Evolutionary conservation across 192 early-diverging fungal species (phyloP), one percentile per base, ranked within the genome.

Genomic region (Backusella circina): DNA sequence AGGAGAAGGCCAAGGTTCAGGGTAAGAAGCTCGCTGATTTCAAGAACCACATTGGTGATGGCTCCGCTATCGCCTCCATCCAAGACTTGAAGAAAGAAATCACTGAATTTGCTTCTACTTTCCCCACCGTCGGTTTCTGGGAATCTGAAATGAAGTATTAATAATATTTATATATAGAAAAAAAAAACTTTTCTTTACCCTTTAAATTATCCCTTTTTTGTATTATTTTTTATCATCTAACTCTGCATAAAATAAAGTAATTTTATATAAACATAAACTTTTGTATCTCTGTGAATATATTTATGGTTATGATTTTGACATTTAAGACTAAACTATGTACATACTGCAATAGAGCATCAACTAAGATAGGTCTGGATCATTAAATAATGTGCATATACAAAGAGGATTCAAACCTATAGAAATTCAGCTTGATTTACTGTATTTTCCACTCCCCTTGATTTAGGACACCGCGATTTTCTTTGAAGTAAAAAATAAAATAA

Each of bases 121-220:
- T 99, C 90, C 96, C 96, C 15, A 94, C 93, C 0, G 89, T 95
- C 71, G 96, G 97, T 47, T 95, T 94, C 83, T 84, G 87, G 32
- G 90, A 91, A 50, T 79, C 83, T 71, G 88, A 92, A 74, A 93
- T 94, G 92, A 83, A 79, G 32, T 86, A 80, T 76, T 61, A 67
- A 73, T 47, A 23, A 68, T 37, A 70, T 30, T 47, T 35, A 68
- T 37, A 70, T 30, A 37, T 39, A 66, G 26, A 33, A 66, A 67
- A 33, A 67, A 67, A 36, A 32, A 21, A 32, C 12, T 32, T 66
- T 15, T n/a, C 10, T 33, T 66, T 66, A 67, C 65, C 33, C n/a
- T 67, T 35, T 47, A 47, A 47, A 47, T 47, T 47, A 47, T 47
- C 44, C 44, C 39, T 41, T 41, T 47, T 47, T 47, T 47, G 44